Evolutionary conservation across 352 stramenopile genomes (phyloP), one percentile per base, ranked within the genome.

Genomic region (Phytopythium delawarense): DNA sequence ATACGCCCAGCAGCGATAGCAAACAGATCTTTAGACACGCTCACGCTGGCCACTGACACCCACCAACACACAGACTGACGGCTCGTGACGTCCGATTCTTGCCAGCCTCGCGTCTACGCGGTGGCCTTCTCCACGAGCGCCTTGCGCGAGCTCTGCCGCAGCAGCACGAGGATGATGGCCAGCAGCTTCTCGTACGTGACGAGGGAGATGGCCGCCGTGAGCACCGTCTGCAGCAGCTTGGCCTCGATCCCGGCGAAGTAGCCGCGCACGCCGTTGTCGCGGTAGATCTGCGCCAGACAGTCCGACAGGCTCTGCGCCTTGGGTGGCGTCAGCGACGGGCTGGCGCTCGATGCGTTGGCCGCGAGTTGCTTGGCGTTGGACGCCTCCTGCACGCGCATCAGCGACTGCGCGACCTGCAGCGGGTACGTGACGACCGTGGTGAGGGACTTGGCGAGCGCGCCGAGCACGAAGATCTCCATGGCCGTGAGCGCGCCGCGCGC

Each of bases 371-470:
- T 68, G 30, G 44, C 37, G 7, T 61, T 49, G 1, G 55, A 56
- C 7, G 61, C 53, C 60, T 82, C 76, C 39, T 88, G 75, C 61
- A 95, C 65, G 45, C 94, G 81, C 74, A 98, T 80, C 37, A 96
- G 73, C 30, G 89, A 89, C 74, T 98, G 95, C 50, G 89, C 87
- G 54, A 98, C 77, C 78, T 98, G 95, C 35, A 98, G 75, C 42
- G 95, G 95, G 76, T 98, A 98, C 44, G 95, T 98, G 12, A 92
- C 49, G 7, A 98, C 72, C 11, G 95, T 98, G 13, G 94, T 96
- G 44, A 98, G 68, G 34, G 85, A 87, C 72, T 98, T 98, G 30
- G 93, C 90, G 50, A 97, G 62, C 28, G 94, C 92, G 15, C 92
- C 92, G 34, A 97, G 79, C 13, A 96, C 46, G 65, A 98, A 98